phyloP scores from a whole-genome alignment of 139 green algal species.

The Gonium pectorale region DNA sequence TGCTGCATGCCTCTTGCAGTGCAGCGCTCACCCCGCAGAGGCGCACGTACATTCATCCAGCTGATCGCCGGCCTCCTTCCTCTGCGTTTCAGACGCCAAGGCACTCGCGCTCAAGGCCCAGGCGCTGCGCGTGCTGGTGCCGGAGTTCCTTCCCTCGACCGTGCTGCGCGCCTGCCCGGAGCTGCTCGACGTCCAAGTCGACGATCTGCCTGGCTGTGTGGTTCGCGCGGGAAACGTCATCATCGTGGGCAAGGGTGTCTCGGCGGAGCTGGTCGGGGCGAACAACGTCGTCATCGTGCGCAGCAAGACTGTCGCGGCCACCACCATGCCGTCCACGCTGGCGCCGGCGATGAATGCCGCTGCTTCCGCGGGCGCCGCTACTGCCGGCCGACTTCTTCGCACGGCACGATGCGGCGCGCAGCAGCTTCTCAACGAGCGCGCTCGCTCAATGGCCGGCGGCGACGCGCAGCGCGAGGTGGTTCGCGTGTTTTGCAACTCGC shows the following conservation, averaged over 20 bases:
- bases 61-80: no score
- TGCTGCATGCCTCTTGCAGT: no score
- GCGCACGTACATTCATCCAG: no score
- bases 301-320: background rate
- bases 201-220: slow-evolving; percentile 16
- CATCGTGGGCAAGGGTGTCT: background rate
- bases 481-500: slow-evolving; percentile 8
- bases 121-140: slow-evolving; percentile 13
- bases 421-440: slow-evolving; percentile 30
- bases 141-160: slow-evolving; percentile 30
- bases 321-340: background rate
- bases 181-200: slow-evolving; percentile 35
- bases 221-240: slow-evolving; percentile 10
- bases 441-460: background rate
- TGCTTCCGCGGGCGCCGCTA: background rate
- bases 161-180: slow-evolving; percentile 32
- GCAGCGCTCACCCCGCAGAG: no score
- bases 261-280: background rate
- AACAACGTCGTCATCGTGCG: slow-evolving; percentile 30
- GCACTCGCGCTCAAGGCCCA: slow-evolving; percentile 32
- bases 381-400: slow-evolving; percentile 15
- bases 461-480: background rate
- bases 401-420: slow-evolving; percentile 24
- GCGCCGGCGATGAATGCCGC: background rate
- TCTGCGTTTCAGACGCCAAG: no score